Base-by-base conservation (phyloP, 129 eudicot genomes). In the Ambrosia trifida region DNA sequence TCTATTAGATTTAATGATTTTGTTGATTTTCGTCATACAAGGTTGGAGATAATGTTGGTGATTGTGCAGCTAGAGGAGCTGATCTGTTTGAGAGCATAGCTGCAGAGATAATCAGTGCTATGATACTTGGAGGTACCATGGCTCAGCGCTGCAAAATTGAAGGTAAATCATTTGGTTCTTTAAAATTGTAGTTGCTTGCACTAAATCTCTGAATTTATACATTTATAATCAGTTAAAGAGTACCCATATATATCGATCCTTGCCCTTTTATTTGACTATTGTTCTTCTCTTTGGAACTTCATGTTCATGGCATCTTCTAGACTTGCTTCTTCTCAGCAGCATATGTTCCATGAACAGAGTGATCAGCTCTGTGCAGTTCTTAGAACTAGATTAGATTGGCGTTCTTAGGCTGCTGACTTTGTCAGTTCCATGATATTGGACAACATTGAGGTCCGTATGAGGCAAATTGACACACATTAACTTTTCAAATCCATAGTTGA, bases 31-130 rank as follows among this genome's bases (percentile, higher is more conserved):
- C 49, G 54, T 51, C 69, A 60, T 36, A 51, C 50, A 79, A 92
- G 96, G 96, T 89, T 52, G 99, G 99, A 61, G 99, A 95, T 81
- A 95, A 95, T 80, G 99, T 95, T 31, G 99, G 99, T 75, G 99
- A 95, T 64, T 90, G 97, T 88, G 99, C 99, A 65, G 99, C 97
- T 68, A 83, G 97, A 78, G 99, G 99, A 72, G 97, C 99, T 54
- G 99, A 95, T 81, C 83, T 95, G 10, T 94, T 94, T 63, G 99
- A 94, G 88, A 94, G 99, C 78, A 94, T 94, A 45, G 99, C 99
- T 76, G 99, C 99, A 16, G 99, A 94, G 81, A 94, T 94, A 16
- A 94, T 94, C 18, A 94, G 99, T 86, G 99, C 99, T 31, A 94
- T 94, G 99, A 94, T 94, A 76, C 90, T 94, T 69, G 99, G 99